These are phyloP conservation scores for Ramularia endophylla DNA, from an alignment of 2,329 filamentous ascomycete genomes.

Conservation along the genomic window DNA sequence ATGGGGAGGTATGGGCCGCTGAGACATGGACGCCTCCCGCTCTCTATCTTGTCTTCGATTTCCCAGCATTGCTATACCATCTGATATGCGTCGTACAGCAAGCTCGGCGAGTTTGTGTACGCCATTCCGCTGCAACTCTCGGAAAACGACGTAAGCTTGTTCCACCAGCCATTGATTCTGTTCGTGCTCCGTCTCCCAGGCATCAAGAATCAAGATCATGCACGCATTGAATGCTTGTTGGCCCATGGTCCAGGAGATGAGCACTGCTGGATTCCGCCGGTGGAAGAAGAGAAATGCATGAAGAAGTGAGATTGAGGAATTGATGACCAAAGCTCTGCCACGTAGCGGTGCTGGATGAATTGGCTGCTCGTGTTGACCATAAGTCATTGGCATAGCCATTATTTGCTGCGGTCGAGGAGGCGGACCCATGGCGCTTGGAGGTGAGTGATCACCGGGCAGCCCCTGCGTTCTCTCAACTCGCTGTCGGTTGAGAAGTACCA, in stretches of 20 bases:
- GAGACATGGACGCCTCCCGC: slow-evolving; percentile 12
- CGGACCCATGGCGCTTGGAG: slow-evolving; percentile 14
- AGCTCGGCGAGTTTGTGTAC: slow-evolving; percentile 43
- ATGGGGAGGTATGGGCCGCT: slow-evolving; percentile 3
- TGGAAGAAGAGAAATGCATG: slow-evolving; percentile 44
- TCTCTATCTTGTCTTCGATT: slow-evolving; percentile 14
- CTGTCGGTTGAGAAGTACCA: slow-evolving; percentile 45
- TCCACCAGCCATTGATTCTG: slow-evolving; percentile 36
- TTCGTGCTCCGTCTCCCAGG: slow-evolving; percentile 37
- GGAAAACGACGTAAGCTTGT: slow-evolving; percentile 38
- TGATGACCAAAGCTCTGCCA: slow-evolving; percentile 37
- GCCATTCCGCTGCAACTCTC: slow-evolving; percentile 36
- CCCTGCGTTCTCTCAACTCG: slow-evolving; percentile 31
- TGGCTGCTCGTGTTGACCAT: slow-evolving; percentile 15
- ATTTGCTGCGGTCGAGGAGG: slow-evolving; percentile 11
- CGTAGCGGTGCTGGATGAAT: slow-evolving; percentile 28
- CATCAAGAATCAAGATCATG: slow-evolving; percentile 45
- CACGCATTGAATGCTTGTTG: slow-evolving; percentile 47
- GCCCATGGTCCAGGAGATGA: slow-evolving; percentile 45
- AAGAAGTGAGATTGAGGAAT: slow-evolving; percentile 38
- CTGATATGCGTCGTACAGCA: slow-evolving; percentile 36
- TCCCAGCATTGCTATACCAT: slow-evolving; percentile 26
- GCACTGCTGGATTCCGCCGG: slow-evolving; percentile 36
- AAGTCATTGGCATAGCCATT: slow-evolving; percentile 9
- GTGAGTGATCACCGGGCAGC: slow-evolving; percentile 15